Base-by-base conservation (phyloP, 2,329 filamentous ascomycete genomes). In the Exophiala aquamarina region DNA sequence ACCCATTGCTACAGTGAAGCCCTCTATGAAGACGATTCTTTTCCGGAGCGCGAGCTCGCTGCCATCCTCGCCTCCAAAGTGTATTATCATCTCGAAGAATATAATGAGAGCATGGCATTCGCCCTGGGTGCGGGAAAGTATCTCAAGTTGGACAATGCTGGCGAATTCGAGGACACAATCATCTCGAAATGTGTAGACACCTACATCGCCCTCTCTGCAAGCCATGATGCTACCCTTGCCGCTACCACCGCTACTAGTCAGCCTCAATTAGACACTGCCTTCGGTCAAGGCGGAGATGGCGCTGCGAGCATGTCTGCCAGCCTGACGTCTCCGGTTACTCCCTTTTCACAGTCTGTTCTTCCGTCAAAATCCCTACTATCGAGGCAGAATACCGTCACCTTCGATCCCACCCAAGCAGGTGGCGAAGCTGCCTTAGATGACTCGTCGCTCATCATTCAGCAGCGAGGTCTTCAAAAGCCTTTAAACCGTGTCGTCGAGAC, bases 61-160 rank as follows among this genome's bases (percentile, higher is more conserved):
- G 93, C 93, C 44, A 79, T 98, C 40, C 90, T 98, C 44, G 87
- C 95, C 34, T 87, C 93, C 60, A 98, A 98, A 78, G 90, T 97
- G 59, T 98, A 97, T 75, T 98, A 97, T 67, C 93, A 98, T 67
- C 83, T 98, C 43, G 90, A 96, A 72, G 93, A 93, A 68, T 98
- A 98, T 76, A 93, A 96, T 67, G 93, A 98, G 75, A 96, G 92
- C 71, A 97, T 98, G 92, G 87, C 89, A 42, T 97, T 98, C 70
- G 93, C 93, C 55, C 82, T 98, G 36, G 91, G 90, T 49, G 91
- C 93, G 18, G 93, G 93, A 51, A 89, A 96, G 66, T 83, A 95
- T 40, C 96, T 98, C 77, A 89, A 94, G 73, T 81, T 97, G 57
- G 88, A 96, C 63, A 80, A 85, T 44, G 86, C 88, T 42, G 87